These are phyloP conservation scores for Chimonanthus salicifolius DNA, from an alignment of 164 flowering plant species.

Conservation along the genomic window DNA sequence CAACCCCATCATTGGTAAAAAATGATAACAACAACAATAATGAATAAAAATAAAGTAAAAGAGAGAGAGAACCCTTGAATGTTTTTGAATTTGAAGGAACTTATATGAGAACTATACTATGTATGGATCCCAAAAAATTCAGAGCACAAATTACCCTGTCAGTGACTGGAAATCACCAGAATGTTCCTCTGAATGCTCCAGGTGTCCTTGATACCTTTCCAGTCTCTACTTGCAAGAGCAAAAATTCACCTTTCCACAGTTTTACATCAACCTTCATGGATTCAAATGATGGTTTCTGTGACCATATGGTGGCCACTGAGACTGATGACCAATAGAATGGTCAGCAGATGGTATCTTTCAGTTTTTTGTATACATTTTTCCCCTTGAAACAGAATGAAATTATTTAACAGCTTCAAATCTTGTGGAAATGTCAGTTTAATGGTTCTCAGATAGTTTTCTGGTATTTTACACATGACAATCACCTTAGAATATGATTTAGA, in stretches of 20 bases:
- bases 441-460: too few species aligned
- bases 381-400: neutral
- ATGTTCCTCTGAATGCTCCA: neutral
- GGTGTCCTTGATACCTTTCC: neutral
- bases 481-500: too few species aligned
- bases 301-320: neutral
- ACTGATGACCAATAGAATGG: neutral
- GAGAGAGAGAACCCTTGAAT: neutral
- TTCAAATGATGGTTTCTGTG: neutral
- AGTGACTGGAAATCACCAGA: neutral
- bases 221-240: neutral
- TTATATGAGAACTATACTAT: neutral
- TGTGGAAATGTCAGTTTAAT: too few species aligned
- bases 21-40: neutral
- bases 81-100: too few species aligned
- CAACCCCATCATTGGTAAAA: neutral
- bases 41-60: too few species aligned
- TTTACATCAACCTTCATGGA: neutral
- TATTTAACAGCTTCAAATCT: too few species aligned
- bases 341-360: neutral
- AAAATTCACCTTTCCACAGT: neutral
- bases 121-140: neutral
- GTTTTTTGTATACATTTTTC: neutral
- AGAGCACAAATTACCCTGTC: neutral
- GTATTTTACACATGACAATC: too few species aligned